These are phyloP conservation scores for Globisporangium spinosum DNA, from an alignment of 352 stramenopile species.

Conservation along the genomic window DNA sequence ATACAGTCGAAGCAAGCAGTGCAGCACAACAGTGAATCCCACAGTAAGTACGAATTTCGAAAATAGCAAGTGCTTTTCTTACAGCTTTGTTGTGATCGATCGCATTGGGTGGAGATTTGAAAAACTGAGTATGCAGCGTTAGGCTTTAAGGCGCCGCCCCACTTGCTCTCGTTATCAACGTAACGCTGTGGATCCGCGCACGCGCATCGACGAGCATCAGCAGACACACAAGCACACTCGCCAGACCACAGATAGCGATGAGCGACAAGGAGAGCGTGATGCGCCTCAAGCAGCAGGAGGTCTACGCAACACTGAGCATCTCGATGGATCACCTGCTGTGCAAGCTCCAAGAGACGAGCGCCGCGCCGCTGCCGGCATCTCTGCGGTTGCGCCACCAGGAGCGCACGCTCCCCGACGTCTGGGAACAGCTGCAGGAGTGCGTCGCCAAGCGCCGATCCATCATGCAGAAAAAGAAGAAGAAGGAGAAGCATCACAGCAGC, in stretches of 20 bases:
- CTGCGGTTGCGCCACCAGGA: constrained; percentile 11
- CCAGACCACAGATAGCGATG: background rate
- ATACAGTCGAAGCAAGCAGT: no score
- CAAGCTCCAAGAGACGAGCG: constrained; percentile 23
- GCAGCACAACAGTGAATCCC: no score
- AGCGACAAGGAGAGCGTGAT: constrained; percentile 13
- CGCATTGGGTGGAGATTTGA: no score
- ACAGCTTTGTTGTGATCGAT: no score
- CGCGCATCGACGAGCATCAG: no score
- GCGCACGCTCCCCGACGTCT: constrained; percentile 17
- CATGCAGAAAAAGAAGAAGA: constrained; percentile 25
- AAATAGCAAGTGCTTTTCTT: no score
- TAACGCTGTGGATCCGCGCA: no score
- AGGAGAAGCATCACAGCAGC: constrained; percentile 7
- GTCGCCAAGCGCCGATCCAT: constrained; percentile 22
- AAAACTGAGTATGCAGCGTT: no score
- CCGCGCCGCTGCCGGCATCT: constrained; percentile 19
- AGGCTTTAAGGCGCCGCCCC: no score
- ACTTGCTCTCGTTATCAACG: no score
- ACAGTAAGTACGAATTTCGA: no score
- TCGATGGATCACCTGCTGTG: constrained; percentile 50
- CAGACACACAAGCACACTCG: background rate
- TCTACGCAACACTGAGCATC: constrained; percentile 42
- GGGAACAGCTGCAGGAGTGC: constrained; percentile 19
- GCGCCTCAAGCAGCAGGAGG: constrained; percentile 16